Percentiles rank a stretch among this genome's conserved stretches.
These are phyloP conservation scores for Neonectria neomacrospora DNA, from an alignment of 2,329 filamentous ascomycete species.

Conservation along the genomic window DNA sequence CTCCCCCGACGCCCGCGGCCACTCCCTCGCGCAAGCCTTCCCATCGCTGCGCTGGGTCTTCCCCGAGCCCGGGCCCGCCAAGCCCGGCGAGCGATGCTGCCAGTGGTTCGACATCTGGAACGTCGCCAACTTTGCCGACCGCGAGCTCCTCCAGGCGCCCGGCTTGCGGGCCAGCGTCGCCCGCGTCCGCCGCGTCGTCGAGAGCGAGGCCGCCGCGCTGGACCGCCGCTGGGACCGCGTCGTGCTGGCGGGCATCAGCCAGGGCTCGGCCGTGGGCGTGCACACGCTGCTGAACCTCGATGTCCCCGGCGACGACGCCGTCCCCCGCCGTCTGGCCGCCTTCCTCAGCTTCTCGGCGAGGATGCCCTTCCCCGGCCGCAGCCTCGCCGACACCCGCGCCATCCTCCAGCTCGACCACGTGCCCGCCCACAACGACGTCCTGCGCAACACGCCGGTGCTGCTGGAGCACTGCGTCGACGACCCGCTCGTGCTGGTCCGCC, in stretches of 20 bases:
- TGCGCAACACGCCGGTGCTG: slow-evolving; percentile 55
- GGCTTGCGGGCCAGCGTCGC: slow-evolving; percentile 54
- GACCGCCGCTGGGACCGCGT: slow-evolving; percentile 52
- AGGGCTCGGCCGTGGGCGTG: slow-evolving; percentile 55
- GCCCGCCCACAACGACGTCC: slow-evolving; percentile 43
- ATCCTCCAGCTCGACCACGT: slow-evolving; percentile 45
- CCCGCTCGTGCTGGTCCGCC: slow-evolving; percentile 50
- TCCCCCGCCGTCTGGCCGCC: slow-evolving; percentile 38
- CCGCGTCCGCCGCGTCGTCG: slow-evolving; percentile 47
- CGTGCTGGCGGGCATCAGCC: slow-evolving; percentile 58
- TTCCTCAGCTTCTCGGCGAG: slow-evolving; percentile 53
- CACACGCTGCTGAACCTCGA: slow-evolving; percentile 52
- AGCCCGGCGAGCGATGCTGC: slow-evolving; percentile 41
- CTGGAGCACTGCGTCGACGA: slow-evolving; percentile 59
- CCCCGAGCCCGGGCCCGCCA: slow-evolving; percentile 49
- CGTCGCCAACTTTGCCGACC: slow-evolving; percentile 51
- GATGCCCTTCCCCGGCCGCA: slow-evolving; percentile 49
- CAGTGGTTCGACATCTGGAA: slow-evolving; percentile 65
- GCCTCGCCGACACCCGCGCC: slow-evolving; percentile 45
- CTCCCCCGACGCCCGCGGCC: slow-evolving; percentile 44
- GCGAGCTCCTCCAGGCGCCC: slow-evolving; percentile 55
- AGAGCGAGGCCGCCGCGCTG: slow-evolving; percentile 49
- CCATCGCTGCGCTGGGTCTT: slow-evolving; percentile 63
- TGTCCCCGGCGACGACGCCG: slow-evolving; percentile 18
- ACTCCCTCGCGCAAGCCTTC: slow-evolving; percentile 52